Evolutionary conservation across 2,329 filamentous ascomycete genomes (phyloP).

Genomic region (Colletotrichum camelliae): DNA sequence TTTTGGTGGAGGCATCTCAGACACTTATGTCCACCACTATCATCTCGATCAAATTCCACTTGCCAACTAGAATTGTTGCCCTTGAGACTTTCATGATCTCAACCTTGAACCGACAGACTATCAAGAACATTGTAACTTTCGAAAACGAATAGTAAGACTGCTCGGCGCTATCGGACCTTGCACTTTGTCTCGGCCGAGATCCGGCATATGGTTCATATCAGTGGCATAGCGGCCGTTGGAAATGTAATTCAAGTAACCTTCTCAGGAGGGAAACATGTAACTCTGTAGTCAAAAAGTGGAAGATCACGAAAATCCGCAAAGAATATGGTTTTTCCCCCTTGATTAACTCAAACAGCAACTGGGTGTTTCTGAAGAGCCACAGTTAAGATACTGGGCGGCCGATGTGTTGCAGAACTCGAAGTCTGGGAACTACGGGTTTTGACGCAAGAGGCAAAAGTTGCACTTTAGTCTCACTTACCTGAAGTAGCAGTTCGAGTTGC

Average conservation of each 20-base stretch:
- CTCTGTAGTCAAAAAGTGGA: too few species aligned
- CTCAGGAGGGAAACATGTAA: too few species aligned
- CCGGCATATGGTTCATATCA: neutral
- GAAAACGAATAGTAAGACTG: accelerated
- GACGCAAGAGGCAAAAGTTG: too few species aligned
- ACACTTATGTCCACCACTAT: neutral
- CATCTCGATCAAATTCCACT: neutral
- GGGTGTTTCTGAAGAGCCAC: too few species aligned
- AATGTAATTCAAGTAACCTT: neutral
- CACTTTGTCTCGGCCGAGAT: neutral
- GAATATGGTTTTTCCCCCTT: too few species aligned
- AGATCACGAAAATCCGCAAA: too few species aligned
- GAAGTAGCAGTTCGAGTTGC: too few species aligned
- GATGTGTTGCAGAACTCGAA: too few species aligned
- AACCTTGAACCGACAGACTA: neutral
- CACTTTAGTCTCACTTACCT: too few species aligned
- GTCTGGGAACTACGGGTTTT: too few species aligned
- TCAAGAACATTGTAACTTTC: neutral
- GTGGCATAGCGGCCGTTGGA: neutral
- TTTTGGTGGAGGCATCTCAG: neutral
- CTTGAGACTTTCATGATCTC: neutral
- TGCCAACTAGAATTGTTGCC: neutral
- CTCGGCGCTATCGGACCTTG: neutral
- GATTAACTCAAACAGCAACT: too few species aligned
- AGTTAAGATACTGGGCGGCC: too few species aligned